A percentile compares a stretch with the other conserved stretches of the same genome.
Evolutionary conservation across 2,329 filamentous ascomycete species (phyloP).

Genomic region (Aspergillus caelatus): DNA sequence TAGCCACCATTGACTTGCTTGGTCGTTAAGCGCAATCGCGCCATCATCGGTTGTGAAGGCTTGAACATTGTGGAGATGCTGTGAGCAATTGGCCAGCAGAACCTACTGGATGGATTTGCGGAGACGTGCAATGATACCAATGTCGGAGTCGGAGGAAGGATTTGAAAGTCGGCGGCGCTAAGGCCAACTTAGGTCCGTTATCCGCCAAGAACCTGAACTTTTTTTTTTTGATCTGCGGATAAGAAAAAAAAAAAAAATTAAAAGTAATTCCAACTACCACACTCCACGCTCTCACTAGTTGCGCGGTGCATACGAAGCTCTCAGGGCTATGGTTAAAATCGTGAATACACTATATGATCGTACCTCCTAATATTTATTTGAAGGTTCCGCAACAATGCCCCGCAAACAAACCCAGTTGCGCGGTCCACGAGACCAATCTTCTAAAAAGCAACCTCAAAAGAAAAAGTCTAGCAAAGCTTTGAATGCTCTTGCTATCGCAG

Average conservation of each 20-base stretch:
- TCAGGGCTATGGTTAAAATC: conserved; percentile 11
- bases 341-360: conserved; percentile 7
- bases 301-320: conserved; percentile 18
- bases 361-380: conserved; percentile 4
- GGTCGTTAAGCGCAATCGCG: conserved; percentile 81
- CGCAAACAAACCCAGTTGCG: conserved; percentile 44
- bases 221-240: conserved; percentile 32
- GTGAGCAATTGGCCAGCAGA: neutral
- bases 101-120: neutral
- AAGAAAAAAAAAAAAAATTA: conserved; percentile 36
- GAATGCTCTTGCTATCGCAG: conserved; percentile 68
- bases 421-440: conserved; percentile 39
- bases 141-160: conserved; percentile 22
- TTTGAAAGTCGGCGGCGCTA: conserved; percentile 33
- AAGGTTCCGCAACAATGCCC: conserved; percentile 37
- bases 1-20: conserved; percentile 92
- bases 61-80: conserved; percentile 41
- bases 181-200: conserved; percentile 22
- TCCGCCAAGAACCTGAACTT: conserved; percentile 35
- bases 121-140: conserved; percentile 1
- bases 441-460: conserved; percentile 53
- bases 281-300: conserved; percentile 10
- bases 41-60: conserved; percentile 58
- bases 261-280: conserved; percentile 14
- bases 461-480: conserved; percentile 51